Conservation (phyloP, 2,329 filamentous ascomycete species). For the Beauveria sp. region DNA sequence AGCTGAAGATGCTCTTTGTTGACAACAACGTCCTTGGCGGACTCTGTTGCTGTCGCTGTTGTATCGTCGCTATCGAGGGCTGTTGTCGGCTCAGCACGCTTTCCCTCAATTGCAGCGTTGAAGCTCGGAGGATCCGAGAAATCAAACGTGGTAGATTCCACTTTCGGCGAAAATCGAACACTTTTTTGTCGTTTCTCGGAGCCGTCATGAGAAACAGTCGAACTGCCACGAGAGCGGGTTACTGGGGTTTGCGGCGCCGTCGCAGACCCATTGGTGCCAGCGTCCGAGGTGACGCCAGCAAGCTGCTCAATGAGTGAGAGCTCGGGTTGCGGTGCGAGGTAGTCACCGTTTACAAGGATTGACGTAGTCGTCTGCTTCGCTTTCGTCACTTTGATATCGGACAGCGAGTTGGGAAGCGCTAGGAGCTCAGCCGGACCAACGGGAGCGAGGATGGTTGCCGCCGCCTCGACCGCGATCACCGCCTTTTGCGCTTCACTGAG, state of each 20-base stretch:
- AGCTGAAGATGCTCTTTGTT: constrained; percentile 84
- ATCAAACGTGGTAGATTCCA: constrained; percentile 56
- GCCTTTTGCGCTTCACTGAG: constrained; percentile 35
- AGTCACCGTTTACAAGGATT: constrained; percentile 7
- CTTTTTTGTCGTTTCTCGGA: constrained; percentile 47
- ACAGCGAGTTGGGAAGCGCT: constrained; percentile 47
- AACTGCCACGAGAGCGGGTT: constrained; percentile 6
- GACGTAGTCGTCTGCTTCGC: neutral
- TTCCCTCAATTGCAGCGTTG: constrained; percentile 19
- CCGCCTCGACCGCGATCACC: constrained; percentile 11
- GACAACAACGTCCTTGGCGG: constrained; percentile 20
- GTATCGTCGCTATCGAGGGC: constrained; percentile 12
- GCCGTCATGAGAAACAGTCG: neutral
- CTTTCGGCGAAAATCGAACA: constrained; percentile 61
- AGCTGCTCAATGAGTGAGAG: constrained; percentile 11
- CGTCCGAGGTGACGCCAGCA: neutral
- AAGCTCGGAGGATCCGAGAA: constrained; percentile 45
- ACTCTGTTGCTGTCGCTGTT: constrained; percentile 1
- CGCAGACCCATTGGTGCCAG: neutral
- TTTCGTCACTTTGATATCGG: constrained; percentile 31
- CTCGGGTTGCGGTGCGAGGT: neutral
- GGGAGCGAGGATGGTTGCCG: constrained; percentile 20
- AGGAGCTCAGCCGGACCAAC: constrained; percentile 40
- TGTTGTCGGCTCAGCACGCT: constrained; percentile 16
- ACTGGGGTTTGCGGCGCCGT: neutral